Conservation (phyloP, 2,329 filamentous ascomycete species). For the Dryadomyces quercus-mongolicae region DNA sequence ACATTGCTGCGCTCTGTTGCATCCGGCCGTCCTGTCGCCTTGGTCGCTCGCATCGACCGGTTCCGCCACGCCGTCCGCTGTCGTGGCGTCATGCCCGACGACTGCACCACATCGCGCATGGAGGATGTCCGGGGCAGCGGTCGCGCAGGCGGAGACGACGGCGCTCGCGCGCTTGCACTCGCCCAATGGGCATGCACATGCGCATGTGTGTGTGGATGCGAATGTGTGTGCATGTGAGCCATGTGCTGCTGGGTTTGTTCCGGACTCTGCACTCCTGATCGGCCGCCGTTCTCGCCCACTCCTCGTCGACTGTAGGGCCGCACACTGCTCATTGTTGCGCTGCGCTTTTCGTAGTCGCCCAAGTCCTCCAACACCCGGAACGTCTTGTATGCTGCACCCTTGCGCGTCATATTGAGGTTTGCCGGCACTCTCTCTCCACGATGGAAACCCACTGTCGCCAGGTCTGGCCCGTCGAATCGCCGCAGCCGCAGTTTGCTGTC, state of each 20-base stretch:
- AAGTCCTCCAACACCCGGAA: conserved; percentile 62
- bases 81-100: conserved; percentile 24
- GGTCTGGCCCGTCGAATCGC: conserved; percentile 50
- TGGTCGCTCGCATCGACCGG: conserved; percentile 47
- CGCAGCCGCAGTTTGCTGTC: conserved; percentile 76
- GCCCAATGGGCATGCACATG: not conserved
- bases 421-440: conserved; percentile 55
- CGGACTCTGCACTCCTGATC: not conserved
- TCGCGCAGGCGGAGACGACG: not conserved
- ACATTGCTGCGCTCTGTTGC: conserved; percentile 34
- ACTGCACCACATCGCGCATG: conserved; percentile 12
- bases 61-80: conserved; percentile 36
- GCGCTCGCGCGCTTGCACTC: not conserved
- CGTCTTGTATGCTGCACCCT: conserved; percentile 73
- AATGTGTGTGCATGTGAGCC: not conserved
- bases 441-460: conserved; percentile 59
- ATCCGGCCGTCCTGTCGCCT: conserved; percentile 22
- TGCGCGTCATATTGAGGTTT: conserved; percentile 63
- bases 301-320: conserved; percentile 29
- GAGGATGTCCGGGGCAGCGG: conserved; percentile 4
- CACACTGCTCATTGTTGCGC: conserved; percentile 49
- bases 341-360: conserved; percentile 43
- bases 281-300: conserved; percentile 15
- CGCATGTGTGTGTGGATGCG: not conserved
- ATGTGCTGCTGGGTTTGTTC: not conserved